Conservation (phyloP, 1,284 basidiomycete species). For the Apiotrichum porosum region DNA sequence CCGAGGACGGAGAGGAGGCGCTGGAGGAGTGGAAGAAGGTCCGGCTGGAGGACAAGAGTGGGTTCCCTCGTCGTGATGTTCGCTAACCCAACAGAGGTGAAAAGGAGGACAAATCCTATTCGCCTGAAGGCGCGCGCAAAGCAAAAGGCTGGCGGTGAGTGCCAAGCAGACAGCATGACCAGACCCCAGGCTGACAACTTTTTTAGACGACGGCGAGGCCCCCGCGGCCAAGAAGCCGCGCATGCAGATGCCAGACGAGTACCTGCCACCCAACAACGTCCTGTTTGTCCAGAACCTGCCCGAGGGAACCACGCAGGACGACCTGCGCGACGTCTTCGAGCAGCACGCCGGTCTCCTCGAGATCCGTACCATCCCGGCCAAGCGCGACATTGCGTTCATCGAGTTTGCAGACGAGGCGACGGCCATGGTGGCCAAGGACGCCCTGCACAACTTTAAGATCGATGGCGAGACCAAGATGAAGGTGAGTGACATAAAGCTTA, state of each 20-base stretch:
- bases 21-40: constrained; percentile 70
- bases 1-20: constrained; percentile 58
- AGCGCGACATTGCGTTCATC: constrained; percentile 94
- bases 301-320: constrained; percentile 77
- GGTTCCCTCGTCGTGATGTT: constrained; percentile 24
- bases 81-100: constrained; percentile 56
- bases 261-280: constrained; percentile 97
- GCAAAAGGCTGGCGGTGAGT: constrained; percentile 59
- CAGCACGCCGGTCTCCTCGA: constrained; percentile 91
- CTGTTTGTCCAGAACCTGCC: constrained; percentile 96
- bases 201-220: constrained; percentile 1
- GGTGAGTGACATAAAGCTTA: constrained; percentile 58
- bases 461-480: constrained; percentile 96
- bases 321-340: constrained; percentile 79
- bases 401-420: constrained; percentile 86
- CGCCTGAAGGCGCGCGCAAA: constrained; percentile 77
- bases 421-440: constrained; percentile 85
- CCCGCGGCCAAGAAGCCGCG: constrained; percentile 51
- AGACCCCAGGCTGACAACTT: background rate
- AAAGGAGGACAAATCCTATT: constrained; percentile 77
- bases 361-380: constrained; percentile 92
- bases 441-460: constrained; percentile 91
- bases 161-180: background rate
- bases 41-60: constrained; percentile 78
- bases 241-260: constrained; percentile 98